Conservation (phyloP, 2,329 filamentous ascomycete species). For the Atkinsonella hypoxylon region DNA sequence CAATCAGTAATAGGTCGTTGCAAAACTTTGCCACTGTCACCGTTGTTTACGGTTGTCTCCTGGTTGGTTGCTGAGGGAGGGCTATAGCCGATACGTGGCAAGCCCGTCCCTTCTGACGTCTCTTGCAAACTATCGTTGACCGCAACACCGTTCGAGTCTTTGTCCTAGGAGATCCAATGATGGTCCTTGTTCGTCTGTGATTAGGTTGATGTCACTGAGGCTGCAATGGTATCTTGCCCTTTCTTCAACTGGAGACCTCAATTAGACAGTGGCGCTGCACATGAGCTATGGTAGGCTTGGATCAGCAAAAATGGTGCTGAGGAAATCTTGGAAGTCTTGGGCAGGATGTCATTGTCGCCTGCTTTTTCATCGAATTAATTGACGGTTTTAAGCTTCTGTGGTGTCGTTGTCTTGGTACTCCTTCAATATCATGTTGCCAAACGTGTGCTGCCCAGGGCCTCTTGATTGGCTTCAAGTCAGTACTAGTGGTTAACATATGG, state of each 20-base stretch:
- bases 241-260: neutral
- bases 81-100: neutral
- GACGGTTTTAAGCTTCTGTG: no score
- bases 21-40: no score
- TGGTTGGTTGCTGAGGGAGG: neutral
- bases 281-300: neutral
- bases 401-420: neutral
- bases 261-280: slow-evolving; percentile 4
- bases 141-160: neutral
- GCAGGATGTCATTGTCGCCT: neutral
- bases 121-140: neutral
- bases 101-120: neutral
- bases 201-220: neutral
- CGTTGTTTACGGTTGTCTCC: neutral
- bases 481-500: no score
- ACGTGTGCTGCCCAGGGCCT: neutral
- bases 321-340: neutral
- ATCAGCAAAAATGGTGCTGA: neutral
- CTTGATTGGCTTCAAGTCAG: no score
- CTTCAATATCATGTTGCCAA: neutral
- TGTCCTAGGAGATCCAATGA: neutral
- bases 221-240: neutral
- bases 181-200: neutral
- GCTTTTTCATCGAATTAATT: neutral
- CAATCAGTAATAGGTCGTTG: no score